phyloP scores from a whole-genome alignment of 2,329 filamentous ascomycete genomes.

The Verticillium albo-atrum region DNA sequence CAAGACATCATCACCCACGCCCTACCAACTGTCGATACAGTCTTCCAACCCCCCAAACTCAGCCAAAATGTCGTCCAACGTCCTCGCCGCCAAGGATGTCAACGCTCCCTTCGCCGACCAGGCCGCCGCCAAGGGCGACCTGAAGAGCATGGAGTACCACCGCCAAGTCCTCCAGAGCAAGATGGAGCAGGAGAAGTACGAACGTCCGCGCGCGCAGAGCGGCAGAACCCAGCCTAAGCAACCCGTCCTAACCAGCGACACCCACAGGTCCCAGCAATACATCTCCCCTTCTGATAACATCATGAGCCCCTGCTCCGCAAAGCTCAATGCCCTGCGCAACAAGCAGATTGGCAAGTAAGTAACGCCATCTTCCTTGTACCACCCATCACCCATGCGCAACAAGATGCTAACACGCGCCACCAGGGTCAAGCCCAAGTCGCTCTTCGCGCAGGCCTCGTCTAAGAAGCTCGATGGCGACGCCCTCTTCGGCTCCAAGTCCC shows the following conservation, averaged over 20 bases:
- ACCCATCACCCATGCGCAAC: not conserved
- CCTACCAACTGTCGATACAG: not conserved
- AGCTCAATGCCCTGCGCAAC: slow-evolving; percentile 74
- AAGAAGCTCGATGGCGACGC: slow-evolving; percentile 51
- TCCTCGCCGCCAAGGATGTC: slow-evolving; percentile 62
- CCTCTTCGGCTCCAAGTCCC: slow-evolving; percentile 20
- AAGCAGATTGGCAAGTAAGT: slow-evolving; percentile 76
- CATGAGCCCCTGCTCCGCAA: slow-evolving; percentile 81
- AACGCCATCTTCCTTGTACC: not conserved
- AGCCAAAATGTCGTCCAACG: slow-evolving; percentile 49
- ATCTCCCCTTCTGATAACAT: slow-evolving; percentile 84
- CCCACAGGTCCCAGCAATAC: slow-evolving; percentile 49
- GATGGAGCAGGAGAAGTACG: slow-evolving; percentile 63
- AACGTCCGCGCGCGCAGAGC: not conserved
- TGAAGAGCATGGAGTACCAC: slow-evolving; percentile 73
- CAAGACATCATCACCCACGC: not conserved
- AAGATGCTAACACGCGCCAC: not conserved
- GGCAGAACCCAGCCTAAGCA: not conserved
- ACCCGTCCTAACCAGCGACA: slow-evolving; percentile 5
- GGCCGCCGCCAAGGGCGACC: slow-evolving; percentile 34
- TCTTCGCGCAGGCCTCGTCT: slow-evolving; percentile 61
- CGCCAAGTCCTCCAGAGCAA: slow-evolving; percentile 70
- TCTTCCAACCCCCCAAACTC: not conserved
- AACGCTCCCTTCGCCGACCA: slow-evolving; percentile 43
- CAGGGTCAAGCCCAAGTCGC: slow-evolving; percentile 62